Conservation (phyloP, 228 moss, liverwort and hornwort genomes). For the Sphagnum fallax region DNA sequence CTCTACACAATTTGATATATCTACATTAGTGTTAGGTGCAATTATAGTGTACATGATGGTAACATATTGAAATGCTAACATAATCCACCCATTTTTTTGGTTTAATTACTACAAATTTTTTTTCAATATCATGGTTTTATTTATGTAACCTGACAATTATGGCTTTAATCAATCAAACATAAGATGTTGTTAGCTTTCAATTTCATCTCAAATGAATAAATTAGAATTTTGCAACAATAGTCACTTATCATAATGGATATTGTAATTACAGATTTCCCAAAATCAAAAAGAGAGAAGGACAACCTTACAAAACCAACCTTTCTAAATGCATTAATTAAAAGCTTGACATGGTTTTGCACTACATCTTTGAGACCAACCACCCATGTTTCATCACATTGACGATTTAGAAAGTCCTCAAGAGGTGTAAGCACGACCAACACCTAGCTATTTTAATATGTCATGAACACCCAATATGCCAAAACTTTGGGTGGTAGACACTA, state of each 20-base stretch:
- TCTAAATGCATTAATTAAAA: constrained; percentile 68
- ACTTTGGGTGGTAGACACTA: constrained; percentile 37
- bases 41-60: too few relatives aligned
- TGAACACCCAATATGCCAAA: constrained; percentile 12
- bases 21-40: too few relatives aligned
- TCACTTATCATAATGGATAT: neutral
- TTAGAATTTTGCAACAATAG: neutral
- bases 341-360: constrained; percentile 77
- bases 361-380: constrained; percentile 63
- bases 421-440: constrained; percentile 4
- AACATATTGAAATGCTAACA: too few relatives aligned
- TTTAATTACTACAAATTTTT: neutral
- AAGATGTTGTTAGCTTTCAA: neutral
- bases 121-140: too few relatives aligned
- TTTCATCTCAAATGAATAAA: neutral
- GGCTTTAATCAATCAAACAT: too few relatives aligned
- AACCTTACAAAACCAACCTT: constrained; percentile 23
- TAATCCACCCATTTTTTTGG: neutral
- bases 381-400: constrained; percentile 32
- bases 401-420: constrained; percentile 15
- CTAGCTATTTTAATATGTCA: constrained; percentile 15
- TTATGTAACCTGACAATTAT: too few relatives aligned
- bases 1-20: constrained; percentile 78
- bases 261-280: neutral
- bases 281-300: neutral